These are phyloP conservation scores for Candolleomyces eurysporus DNA, from an alignment of 768 basidiomycete species.

Conservation along the genomic window DNA sequence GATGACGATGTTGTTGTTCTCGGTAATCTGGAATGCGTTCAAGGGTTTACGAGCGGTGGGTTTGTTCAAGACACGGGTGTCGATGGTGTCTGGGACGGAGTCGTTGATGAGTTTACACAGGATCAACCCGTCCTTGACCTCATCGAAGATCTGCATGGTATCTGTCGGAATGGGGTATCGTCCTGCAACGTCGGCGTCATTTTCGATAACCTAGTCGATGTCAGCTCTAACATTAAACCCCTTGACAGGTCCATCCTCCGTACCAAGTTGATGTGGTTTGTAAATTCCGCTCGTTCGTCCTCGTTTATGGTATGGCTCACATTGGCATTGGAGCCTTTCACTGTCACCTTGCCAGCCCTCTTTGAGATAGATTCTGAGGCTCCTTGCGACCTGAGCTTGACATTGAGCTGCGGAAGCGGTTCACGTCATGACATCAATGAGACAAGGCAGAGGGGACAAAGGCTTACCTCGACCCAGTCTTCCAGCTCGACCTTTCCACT, in stretches of 20 bases:
- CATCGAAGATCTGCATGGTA: constrained; percentile 98
- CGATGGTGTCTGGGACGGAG: constrained; percentile 98
- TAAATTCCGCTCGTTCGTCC: constrained; percentile 93
- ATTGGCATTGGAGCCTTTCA: constrained; percentile 92
- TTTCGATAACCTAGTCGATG: constrained; percentile 75
- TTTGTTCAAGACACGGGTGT: constrained; percentile 96
- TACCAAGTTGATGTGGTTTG: constrained; percentile 96
- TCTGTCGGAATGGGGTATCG: constrained; percentile 91
- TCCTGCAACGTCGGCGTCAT: constrained; percentile 79
- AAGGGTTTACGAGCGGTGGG: constrained; percentile 75
- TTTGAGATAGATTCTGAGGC: constrained; percentile 52
- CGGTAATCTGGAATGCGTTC: constrained; percentile 98
- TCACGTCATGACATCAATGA: constrained; percentile 19
- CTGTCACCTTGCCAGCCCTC: constrained; percentile 87
- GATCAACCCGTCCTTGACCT: constrained; percentile 92
- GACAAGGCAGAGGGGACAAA: not conserved
- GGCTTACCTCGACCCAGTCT: constrained; percentile 94
- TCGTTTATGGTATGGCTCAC: constrained; percentile 97
- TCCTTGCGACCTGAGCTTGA: constrained; percentile 65
- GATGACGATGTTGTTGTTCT: constrained; percentile 99
- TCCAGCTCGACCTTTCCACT: constrained; percentile 96
- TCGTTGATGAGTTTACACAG: constrained; percentile 99
- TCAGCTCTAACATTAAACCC: constrained; percentile 7
- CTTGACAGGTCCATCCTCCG: constrained; percentile 22
- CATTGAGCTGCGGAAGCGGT: constrained; percentile 58